These are phyloP conservation scores for Cyclotella atomus DNA, from an alignment of 108 stramenopile species.

Conservation along the genomic window DNA sequence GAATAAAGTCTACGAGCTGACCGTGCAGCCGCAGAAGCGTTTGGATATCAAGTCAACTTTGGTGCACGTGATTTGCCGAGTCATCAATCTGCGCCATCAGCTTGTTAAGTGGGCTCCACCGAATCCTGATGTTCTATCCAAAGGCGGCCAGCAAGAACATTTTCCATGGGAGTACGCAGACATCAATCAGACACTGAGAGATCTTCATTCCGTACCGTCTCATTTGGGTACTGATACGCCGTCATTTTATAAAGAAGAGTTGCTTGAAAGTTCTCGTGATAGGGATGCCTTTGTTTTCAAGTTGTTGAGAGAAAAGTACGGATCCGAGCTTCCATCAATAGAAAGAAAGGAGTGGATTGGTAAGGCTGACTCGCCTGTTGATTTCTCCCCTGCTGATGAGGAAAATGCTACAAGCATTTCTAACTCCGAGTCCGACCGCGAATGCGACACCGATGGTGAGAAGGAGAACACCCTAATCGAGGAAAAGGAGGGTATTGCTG, in stretches of 20 bases:
- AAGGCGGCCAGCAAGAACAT: conserved; percentile 33
- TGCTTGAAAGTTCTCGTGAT: not conserved
- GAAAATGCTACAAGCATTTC: too few relatives aligned
- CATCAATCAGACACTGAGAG: conserved; percentile 65
- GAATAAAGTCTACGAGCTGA: conserved; percentile 74
- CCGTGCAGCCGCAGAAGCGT: conserved; percentile 90
- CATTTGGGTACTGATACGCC: conserved; percentile 80
- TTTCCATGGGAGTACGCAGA: conserved; percentile 89
- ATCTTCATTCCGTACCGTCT: conserved; percentile 77
- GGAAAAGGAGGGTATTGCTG: conserved; percentile 55
- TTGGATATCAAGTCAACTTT: conserved; percentile 72
- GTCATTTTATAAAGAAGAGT: conserved; percentile 67
- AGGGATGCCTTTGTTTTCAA: conserved; percentile 62
- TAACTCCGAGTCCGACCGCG: too few relatives aligned
- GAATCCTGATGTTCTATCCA: conserved; percentile 58
- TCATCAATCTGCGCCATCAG: conserved; percentile 73
- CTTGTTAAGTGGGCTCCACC: conserved; percentile 91
- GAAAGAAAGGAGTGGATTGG: conserved; percentile 35
- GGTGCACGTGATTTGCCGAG: conserved; percentile 76
- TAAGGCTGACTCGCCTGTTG: not conserved
- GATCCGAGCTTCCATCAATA: conserved; percentile 46
- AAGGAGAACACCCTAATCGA: conserved; percentile 22
- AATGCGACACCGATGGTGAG: conserved; percentile 3
- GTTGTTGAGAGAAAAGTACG: conserved; percentile 57
- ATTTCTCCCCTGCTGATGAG: too few relatives aligned